Evolutionary conservation across 2,329 filamentous ascomycete genomes (phyloP).

Genomic region (Calonectria pauciramosa): DNA sequence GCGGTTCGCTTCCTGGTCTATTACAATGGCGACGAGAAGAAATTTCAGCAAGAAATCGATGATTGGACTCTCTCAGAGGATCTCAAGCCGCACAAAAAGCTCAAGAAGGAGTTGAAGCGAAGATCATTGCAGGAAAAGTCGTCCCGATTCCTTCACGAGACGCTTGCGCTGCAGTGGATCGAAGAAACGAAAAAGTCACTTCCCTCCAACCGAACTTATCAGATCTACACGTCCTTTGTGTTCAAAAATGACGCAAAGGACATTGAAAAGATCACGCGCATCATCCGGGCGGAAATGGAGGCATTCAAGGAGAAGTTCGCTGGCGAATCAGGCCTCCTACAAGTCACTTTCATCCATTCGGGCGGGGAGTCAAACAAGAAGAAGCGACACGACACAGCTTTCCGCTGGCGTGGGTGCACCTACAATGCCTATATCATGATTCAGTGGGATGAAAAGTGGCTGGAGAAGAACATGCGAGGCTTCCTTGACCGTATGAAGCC

Average conservation of each 20-base stretch:
- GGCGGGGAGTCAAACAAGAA: neutral
- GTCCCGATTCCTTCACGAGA: neutral
- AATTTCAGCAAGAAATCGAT: neutral
- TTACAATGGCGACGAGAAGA: neutral
- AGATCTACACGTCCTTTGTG: neutral
- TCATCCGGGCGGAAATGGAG: neutral
- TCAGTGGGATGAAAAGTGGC: neutral
- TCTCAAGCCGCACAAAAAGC: neutral
- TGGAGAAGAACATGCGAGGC: neutral
- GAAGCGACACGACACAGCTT: neutral
- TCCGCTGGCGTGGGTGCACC: neutral
- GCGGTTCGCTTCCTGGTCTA: neutral
- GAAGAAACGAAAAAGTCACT: neutral
- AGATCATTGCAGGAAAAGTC: neutral
- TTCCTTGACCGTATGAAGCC: neutral
- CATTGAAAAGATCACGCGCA: neutral
- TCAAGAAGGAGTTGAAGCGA: neutral
- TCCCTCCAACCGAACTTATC: neutral
- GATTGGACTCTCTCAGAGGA: neutral
- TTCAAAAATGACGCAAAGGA: neutral
- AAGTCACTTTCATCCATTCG: neutral
- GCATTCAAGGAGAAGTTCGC: neutral
- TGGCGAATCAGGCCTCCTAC: neutral
- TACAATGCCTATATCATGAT: neutral
- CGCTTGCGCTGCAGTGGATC: neutral